phyloP scores from a whole-genome alignment of 1,284 basidiomycete species.

The Moesziomyces parantarcticus region DNA sequence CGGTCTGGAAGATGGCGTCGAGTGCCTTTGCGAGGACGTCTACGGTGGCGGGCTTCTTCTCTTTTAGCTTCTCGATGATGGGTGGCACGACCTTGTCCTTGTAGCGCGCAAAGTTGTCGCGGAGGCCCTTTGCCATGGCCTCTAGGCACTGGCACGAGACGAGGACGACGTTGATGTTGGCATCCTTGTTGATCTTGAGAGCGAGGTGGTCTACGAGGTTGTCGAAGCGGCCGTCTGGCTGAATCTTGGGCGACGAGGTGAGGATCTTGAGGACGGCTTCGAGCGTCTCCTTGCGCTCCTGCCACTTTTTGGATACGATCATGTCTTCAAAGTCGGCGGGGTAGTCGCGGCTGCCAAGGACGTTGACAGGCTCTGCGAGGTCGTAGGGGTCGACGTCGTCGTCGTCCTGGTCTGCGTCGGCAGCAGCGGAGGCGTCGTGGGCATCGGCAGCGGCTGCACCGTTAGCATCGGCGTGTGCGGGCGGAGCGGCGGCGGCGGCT shows the following conservation, averaged over 20 bases:
- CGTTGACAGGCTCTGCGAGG: slow-evolving; percentile 85
- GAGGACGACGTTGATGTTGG: slow-evolving; percentile 95
- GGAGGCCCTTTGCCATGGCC: slow-evolving; percentile 83
- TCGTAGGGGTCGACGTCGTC: slow-evolving; percentile 79
- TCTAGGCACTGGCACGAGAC: slow-evolving; percentile 87
- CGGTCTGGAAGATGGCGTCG: slow-evolving; percentile 88
- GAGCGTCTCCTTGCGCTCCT: slow-evolving; percentile 87
- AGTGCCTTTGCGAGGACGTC: slow-evolving; percentile 88
- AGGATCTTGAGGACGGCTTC: slow-evolving; percentile 84
- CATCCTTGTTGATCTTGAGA: slow-evolving; percentile 84
- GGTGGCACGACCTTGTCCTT: slow-evolving; percentile 80
- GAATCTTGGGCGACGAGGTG: slow-evolving; percentile 79
- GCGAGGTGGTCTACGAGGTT: slow-evolving; percentile 82
- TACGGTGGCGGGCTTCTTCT: slow-evolving; percentile 88
- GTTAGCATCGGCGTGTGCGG: slow-evolving; percentile 9
- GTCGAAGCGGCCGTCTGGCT: slow-evolving; percentile 75
- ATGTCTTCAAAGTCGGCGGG: slow-evolving; percentile 69
- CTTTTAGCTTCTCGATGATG: slow-evolving; percentile 91
- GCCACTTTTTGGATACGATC: slow-evolving; percentile 94
- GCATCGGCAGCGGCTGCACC: slow-evolving; percentile 13
- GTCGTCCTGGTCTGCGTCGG: slow-evolving; percentile 32
- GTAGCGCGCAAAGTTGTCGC: slow-evolving; percentile 78
- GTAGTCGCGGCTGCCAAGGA: slow-evolving; percentile 75
- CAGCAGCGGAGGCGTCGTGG: slow-evolving; percentile 13
- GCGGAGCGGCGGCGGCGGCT: slow-evolving; percentile 37